Evolutionary conservation across 169 alveolate genomes (phyloP).

Genomic region (Babesia bovis): DNA sequence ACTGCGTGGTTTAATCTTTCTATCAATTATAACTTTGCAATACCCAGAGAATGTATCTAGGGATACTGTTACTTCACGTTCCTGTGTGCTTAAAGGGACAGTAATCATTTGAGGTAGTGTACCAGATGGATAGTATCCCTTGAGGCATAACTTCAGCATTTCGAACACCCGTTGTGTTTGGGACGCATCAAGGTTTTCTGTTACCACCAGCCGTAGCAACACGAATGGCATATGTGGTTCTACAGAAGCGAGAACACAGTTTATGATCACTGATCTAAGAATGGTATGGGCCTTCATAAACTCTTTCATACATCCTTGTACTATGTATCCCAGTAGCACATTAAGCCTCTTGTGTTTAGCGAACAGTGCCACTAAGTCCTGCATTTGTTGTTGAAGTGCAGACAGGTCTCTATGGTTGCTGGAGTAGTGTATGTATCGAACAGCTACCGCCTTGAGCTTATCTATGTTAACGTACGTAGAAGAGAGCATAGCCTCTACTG

Average conservation of each 20-base stretch:
- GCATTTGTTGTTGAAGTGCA: background rate
- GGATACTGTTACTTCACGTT: too few species aligned
- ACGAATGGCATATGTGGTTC: conserved; percentile 12
- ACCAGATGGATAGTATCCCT: too few species aligned
- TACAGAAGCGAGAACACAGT: background rate
- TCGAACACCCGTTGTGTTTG: background rate
- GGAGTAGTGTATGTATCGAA: background rate
- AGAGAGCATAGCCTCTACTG: background rate
- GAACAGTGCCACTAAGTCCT: conserved; percentile 7
- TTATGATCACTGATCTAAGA: background rate
- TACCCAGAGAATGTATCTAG: too few species aligned
- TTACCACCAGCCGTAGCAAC: conserved; percentile 20
- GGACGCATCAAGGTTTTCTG: background rate
- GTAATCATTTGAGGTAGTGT: too few species aligned
- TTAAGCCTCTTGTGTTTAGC: conserved; percentile 15
- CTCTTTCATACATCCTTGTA: background rate
- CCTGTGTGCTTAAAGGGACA: too few species aligned
- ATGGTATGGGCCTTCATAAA: background rate
- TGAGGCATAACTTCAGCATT: conserved; percentile 1
- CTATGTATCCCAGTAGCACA: conserved; percentile 15
- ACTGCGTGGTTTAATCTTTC: too few species aligned
- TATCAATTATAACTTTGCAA: too few species aligned
- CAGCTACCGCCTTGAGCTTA: background rate
- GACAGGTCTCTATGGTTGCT: background rate
- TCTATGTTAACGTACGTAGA: background rate